Evolutionary conservation across 306 rosid genomes (phyloP).

Genomic region (Sechiopsis laciniata): DNA sequence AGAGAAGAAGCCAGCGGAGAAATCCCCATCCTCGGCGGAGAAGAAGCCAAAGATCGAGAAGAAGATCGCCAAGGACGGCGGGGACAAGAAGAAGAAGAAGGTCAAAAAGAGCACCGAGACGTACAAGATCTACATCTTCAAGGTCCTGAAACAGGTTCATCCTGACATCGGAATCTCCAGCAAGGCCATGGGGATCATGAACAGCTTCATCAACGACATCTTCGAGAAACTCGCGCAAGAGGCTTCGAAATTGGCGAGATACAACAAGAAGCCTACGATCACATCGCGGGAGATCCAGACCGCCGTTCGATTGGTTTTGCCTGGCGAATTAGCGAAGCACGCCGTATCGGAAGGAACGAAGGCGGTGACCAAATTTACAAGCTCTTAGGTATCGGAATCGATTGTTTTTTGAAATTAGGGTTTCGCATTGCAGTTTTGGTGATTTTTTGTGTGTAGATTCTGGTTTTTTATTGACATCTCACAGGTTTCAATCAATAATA

Average conservation of each 20-base stretch:
- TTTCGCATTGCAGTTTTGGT: neutral
- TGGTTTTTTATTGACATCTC: neutral
- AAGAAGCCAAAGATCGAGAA: conserved; percentile 2
- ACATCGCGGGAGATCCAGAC: conserved; percentile 73
- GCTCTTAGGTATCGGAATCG: conserved; percentile 34
- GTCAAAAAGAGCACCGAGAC: conserved; percentile 59
- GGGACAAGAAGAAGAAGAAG: conserved; percentile 63
- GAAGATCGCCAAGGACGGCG: conserved; percentile 64
- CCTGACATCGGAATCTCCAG: conserved; percentile 73
- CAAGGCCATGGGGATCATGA: conserved; percentile 86
- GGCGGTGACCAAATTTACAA: conserved; percentile 69
- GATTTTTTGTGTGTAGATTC: neutral
- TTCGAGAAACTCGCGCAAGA: conserved; percentile 82
- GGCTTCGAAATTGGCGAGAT: conserved; percentile 51
- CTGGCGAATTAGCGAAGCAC: conserved; percentile 72
- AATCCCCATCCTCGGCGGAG: too few relatives aligned
- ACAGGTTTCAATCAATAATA: neutral
- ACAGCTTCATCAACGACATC: conserved; percentile 66
- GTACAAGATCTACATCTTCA: conserved; percentile 76
- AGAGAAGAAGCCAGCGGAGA: conserved; percentile 59
- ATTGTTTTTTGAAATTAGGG: neutral
- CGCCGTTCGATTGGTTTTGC: conserved; percentile 62
- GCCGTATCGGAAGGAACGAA: conserved; percentile 79
- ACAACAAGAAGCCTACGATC: conserved; percentile 69
- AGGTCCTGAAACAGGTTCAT: conserved; percentile 70